Conservation (phyloP, 371 early-diverging fungal species). For the Mortierella sp. region DNA sequence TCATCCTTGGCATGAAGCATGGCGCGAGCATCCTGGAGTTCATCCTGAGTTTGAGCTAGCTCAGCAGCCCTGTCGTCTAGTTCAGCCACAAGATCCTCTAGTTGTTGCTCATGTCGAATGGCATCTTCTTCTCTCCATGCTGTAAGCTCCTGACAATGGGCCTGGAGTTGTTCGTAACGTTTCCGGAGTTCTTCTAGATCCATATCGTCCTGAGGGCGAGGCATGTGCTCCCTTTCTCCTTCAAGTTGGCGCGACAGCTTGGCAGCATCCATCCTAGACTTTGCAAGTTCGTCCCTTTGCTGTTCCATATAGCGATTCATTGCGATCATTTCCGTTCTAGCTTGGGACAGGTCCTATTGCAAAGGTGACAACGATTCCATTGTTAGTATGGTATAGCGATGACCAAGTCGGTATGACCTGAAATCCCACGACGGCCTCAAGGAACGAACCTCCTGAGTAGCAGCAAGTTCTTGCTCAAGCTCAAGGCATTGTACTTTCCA, state of each 20-base stretch:
- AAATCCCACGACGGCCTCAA: neutral
- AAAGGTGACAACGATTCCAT: neutral
- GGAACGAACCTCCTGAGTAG: slow-evolving; percentile 21
- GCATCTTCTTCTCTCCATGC: slow-evolving; percentile 29
- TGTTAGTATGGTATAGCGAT: neutral
- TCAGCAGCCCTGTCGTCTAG: slow-evolving; percentile 37
- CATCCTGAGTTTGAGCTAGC: slow-evolving; percentile 16
- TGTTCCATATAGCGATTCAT: slow-evolving; percentile 30
- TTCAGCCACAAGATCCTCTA: slow-evolving; percentile 39
- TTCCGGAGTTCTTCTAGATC: slow-evolving; percentile 25
- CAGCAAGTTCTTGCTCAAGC: slow-evolving; percentile 35
- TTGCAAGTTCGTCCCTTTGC: slow-evolving; percentile 37
- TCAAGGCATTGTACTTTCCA: slow-evolving; percentile 35
- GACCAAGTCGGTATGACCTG: no score
- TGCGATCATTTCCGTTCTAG: slow-evolving; percentile 21
- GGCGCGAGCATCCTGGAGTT: slow-evolving; percentile 10
- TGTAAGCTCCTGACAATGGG: slow-evolving; percentile 29
- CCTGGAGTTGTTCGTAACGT: slow-evolving; percentile 25
- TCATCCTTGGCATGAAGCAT: slow-evolving; percentile 20
- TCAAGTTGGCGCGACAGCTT: slow-evolving; percentile 27
- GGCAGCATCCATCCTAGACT: slow-evolving; percentile 28
- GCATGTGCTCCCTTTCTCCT: slow-evolving; percentile 24
- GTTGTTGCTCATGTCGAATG: slow-evolving; percentile 32
- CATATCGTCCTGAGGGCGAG: slow-evolving; percentile 19
- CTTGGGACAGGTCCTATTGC: slow-evolving; percentile 20